Evolutionary conservation across 768 basidiomycete species (phyloP), one percentile per base, ranked within the genome.

Genomic region (Dentipellis sp.): DNA sequence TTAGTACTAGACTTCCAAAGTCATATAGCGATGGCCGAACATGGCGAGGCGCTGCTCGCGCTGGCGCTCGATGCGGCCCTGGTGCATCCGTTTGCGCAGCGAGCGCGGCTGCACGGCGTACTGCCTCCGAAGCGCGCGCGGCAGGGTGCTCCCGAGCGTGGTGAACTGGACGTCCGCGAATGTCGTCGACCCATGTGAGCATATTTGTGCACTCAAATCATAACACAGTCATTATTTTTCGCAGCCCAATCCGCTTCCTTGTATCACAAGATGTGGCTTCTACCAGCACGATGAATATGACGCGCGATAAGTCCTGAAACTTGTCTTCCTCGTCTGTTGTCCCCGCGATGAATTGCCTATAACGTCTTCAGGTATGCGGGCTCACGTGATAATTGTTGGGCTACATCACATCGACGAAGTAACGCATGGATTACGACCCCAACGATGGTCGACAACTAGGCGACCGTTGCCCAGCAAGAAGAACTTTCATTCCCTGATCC

Each of bases 101-200:
- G 67, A 63, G 23, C 69, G 65, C 1, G 68, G 66, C 10, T 64
- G 65, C 12, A 55, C 65, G 1, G 72, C 70, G 10, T 63, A 64
- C n/a, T 65, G 66, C 56, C 65, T 64, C 55, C 53, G 62, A 17
- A 63, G 67, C 67, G 50, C 67, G 63, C 58, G 65, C 66, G 34
- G 66, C 63, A 16, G 68, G n/a, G 58, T 38, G 16, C 69, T 65
- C 19, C 63, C 61, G 2, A 63, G 60, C 60, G 72, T 71, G 3
- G 71, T 62, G 66, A 76, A 75, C 2, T 72, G 66, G 38, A 73
- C 48, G n/a, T 65, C 62, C 16, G 64, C 58, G 55, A 72, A 69
- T 6, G 63, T 51, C n/a, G 29, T 29, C 29, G 29, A 29, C 3
- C 3, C 6, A 29, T 29, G 29, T 29, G 29, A 29, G 29, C 29